These are phyloP conservation scores for Candida germanica DNA, from an alignment of 805 yeast species.

Conservation along the genomic window DNA sequence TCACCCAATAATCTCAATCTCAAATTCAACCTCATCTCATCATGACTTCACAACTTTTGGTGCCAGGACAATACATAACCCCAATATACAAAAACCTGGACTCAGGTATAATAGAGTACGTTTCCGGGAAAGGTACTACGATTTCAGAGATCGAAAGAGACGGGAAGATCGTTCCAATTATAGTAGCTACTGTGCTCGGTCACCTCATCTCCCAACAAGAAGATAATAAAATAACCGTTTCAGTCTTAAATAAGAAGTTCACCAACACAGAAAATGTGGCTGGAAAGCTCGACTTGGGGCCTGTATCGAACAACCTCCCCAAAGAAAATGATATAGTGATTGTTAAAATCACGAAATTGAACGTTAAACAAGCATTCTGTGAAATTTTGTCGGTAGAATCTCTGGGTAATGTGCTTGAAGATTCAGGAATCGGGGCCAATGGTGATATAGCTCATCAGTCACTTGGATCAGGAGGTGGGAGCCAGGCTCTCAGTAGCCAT, in stretches of 20 bases:
- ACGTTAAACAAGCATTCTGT: conserved; percentile 67
- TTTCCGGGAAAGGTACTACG: conserved; percentile 66
- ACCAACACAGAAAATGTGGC: background rate
- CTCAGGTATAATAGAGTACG: conserved; percentile 36
- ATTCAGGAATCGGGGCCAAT: conserved; percentile 64
- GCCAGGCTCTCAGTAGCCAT: conserved; percentile 38
- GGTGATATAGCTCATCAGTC: conserved; percentile 38
- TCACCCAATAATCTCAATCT: too few species aligned
- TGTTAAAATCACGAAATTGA: conserved; percentile 66
- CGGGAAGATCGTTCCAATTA: conserved; percentile 34
- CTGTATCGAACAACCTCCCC: conserved; percentile 57
- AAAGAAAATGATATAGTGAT: conserved; percentile 81
- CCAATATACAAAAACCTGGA: conserved; percentile 45
- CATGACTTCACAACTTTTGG: conserved; percentile 20
- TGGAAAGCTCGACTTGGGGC: conserved; percentile 1
- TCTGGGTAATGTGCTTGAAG: conserved; percentile 53
- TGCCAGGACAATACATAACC: conserved; percentile 81
- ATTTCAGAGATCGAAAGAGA: conserved; percentile 43
- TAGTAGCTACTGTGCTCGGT: conserved; percentile 65
- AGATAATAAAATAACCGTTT: conserved; percentile 9
- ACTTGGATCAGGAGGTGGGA: conserved; percentile 51
- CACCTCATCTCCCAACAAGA: conserved; percentile 35
- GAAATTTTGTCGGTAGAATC: conserved; percentile 71
- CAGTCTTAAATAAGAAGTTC: conserved; percentile 8
- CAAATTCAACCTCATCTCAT: too few species aligned